Percentiles rank a stretch among this genome's conserved stretches.
phyloP scores from a whole-genome alignment of 495 filamentous ascomycete genomes.

The Aspergillus kassunensis region DNA sequence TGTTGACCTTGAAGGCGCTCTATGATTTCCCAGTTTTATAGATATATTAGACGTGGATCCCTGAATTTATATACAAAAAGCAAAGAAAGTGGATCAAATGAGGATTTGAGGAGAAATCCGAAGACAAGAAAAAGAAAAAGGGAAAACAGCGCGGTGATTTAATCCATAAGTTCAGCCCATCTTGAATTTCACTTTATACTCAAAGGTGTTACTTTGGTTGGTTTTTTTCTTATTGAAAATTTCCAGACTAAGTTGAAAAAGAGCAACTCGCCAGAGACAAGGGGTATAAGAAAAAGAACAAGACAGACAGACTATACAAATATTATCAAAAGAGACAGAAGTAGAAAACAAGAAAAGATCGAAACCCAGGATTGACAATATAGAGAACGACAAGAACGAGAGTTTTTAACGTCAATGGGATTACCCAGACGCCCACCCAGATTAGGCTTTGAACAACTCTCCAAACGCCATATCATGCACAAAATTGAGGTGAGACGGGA shows the following conservation, averaged over 20 bases:
- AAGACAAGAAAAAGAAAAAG: neutral
- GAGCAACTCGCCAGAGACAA: conserved; percentile 14
- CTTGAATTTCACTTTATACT: neutral
- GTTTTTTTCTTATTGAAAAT: neutral
- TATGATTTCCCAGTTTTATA: too few relatives aligned
- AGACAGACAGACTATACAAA: conserved; percentile 4
- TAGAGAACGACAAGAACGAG: neutral
- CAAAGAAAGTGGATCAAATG: too few relatives aligned
- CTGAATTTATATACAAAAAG: too few relatives aligned
- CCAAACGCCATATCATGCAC: conserved; percentile 20
- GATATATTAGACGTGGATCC: too few relatives aligned
- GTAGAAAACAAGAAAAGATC: neutral
- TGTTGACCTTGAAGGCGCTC: too few relatives aligned
- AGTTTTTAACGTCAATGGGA: neutral
- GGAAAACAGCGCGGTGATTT: conserved; percentile 1
- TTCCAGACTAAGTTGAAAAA: neutral
- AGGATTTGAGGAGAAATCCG: too few relatives aligned
- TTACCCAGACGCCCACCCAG: neutral
- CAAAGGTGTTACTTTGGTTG: neutral
- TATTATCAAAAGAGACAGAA: neutral
- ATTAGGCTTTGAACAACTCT: conserved; percentile 1
- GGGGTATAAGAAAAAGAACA: conserved; percentile 16
- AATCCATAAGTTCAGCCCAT: too few relatives aligned
- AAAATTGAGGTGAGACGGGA: conserved; percentile 3
- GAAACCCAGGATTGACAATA: neutral